These are phyloP conservation scores for Funneliformis caledonium DNA, from an alignment of 371 early-diverging fungal genomes.

Conservation along the genomic window DNA sequence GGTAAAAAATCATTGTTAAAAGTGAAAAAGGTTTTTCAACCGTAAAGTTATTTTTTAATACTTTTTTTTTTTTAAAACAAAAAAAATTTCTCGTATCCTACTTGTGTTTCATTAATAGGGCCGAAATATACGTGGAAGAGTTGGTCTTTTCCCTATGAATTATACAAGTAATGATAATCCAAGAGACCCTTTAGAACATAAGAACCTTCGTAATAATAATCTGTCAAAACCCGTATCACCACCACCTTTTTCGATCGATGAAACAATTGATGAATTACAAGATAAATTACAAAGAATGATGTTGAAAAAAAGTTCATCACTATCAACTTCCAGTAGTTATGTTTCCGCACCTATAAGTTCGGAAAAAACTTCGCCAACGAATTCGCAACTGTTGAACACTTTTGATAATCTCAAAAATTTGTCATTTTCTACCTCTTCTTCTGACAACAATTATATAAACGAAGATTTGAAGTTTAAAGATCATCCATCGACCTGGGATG, in stretches of 20 bases:
- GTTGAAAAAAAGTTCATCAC: neutral
- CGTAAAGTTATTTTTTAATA: neutral
- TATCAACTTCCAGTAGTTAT: neutral
- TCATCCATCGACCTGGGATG: constrained; percentile 58
- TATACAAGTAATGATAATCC: constrained; percentile 55
- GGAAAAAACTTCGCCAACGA: neutral
- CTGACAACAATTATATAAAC: neutral
- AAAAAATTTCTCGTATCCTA: neutral
- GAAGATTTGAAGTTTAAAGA: neutral
- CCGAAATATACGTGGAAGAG: constrained; percentile 59
- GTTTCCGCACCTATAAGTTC: neutral
- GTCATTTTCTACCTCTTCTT: neutral
- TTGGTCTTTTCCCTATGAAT: constrained; percentile 73
- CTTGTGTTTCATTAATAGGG: constrained; percentile 49
- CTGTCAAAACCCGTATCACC: neutral
- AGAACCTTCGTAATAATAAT: neutral
- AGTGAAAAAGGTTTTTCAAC: neutral
- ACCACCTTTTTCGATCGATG: neutral
- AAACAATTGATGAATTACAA: neutral
- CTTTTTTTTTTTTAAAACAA: neutral
- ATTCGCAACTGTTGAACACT: neutral
- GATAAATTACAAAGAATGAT: neutral
- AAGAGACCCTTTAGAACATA: neutral
- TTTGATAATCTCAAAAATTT: neutral
- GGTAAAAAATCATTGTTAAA: constrained; percentile 53